A percentile compares a stretch with the other conserved stretches of the same genome.
phyloP scores from a whole-genome alignment of 129 eudicot genomes.

The Artemisia tridentata region DNA sequence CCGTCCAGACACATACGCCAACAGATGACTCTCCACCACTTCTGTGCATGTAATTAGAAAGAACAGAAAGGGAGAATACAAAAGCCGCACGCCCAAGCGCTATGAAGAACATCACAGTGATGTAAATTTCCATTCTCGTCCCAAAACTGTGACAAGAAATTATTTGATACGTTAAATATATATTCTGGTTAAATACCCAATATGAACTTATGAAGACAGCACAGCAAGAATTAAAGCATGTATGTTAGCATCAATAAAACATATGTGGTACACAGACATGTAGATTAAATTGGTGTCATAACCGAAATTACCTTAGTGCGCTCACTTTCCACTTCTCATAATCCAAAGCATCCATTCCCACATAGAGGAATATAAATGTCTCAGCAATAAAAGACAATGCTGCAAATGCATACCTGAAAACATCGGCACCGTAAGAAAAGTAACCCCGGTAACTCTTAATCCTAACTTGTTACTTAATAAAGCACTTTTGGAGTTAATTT shows the following conservation, averaged over 20 bases:
- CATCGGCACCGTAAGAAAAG: slow-evolving; percentile 12
- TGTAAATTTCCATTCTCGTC: slow-evolving; percentile 54
- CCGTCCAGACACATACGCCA: no score
- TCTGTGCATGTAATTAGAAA: slow-evolving; percentile 64
- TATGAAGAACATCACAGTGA: slow-evolving; percentile 52
- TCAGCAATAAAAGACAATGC: slow-evolving; percentile 91
- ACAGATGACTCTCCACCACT: slow-evolving; percentile 44
- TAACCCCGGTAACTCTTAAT: no score
- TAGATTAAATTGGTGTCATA: neutral
- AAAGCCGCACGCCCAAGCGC: slow-evolving; percentile 81
- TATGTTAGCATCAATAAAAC: no score
- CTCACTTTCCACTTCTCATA: slow-evolving; percentile 81
- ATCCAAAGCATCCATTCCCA: slow-evolving; percentile 83
- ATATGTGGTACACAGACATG: neutral
- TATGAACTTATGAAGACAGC: neutral
- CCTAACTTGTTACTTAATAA: neutral
- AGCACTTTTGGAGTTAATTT: no score
- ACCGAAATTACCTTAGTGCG: slow-evolving; percentile 45
- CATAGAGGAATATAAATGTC: slow-evolving; percentile 85
- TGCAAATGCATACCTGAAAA: slow-evolving; percentile 81
- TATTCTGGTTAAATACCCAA: neutral
- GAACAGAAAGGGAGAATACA: slow-evolving; percentile 73
- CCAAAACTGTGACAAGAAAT: slow-evolving; percentile 44
- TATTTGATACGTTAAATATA: neutral
- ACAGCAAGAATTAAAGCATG: no score